Conservation (phyloP, 208 protist species). For the Trypanosoma congolense region DNA sequence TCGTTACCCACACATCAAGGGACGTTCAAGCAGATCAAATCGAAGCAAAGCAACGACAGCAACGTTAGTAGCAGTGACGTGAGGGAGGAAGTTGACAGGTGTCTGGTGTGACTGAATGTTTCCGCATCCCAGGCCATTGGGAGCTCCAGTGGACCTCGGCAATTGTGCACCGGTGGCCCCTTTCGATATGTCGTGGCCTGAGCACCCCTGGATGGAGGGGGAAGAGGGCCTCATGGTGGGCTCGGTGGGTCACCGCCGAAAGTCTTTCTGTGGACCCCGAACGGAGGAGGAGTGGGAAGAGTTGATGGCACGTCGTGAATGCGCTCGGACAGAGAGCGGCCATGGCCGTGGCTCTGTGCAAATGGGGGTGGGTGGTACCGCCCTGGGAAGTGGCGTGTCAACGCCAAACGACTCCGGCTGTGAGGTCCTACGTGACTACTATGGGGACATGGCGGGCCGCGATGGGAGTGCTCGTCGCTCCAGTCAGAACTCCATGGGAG, state of each 20-base stretch:
- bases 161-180: background rate
- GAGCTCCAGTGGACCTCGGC: background rate
- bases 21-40: too few relatives aligned
- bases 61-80: too few relatives aligned
- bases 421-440: constrained; percentile 44
- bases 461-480: constrained; percentile 16
- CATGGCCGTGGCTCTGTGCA: background rate
- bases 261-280: background rate
- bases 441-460: constrained; percentile 64
- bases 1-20: too few relatives aligned
- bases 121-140: background rate
- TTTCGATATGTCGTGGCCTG: background rate
- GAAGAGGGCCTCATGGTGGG: background rate
- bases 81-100: too few relatives aligned
- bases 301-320: background rate
- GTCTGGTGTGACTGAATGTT: background rate
- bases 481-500: constrained; percentile 41
- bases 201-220: background rate
- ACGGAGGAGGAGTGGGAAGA: constrained; percentile 1
- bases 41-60: background rate
- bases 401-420: constrained; percentile 12
- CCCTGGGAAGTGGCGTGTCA: constrained; percentile 1
- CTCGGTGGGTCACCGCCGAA: background rate
- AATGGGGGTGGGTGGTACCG: constrained; percentile 19
- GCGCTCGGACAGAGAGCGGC: background rate